phyloP scores from a whole-genome alignment of 441 rosid genomes.

The Aquilaria agallochum region DNA sequence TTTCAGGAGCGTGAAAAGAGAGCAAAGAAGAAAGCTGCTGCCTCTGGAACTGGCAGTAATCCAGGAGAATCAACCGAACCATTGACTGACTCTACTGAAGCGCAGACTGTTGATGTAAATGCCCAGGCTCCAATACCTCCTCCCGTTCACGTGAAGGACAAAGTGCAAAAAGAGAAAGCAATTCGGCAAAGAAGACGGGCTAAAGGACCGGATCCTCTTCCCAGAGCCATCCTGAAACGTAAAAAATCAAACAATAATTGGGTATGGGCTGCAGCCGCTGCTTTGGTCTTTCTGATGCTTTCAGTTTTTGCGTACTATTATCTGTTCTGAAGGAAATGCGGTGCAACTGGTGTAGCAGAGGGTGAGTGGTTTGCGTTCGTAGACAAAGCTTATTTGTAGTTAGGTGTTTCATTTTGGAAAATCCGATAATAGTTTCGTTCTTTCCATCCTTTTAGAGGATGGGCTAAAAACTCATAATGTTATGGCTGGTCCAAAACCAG shows the following conservation, averaged over 20 bases:
- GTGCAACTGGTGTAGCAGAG: slow-evolving; percentile 9
- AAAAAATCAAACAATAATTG: slow-evolving; percentile 67
- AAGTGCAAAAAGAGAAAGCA: slow-evolving; percentile 38
- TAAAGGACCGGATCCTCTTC: slow-evolving; percentile 51
- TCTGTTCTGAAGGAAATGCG: slow-evolving; percentile 19
- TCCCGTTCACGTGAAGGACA: slow-evolving; percentile 35
- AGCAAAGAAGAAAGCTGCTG: slow-evolving; percentile 66
- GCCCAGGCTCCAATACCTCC: slow-evolving; percentile 27
- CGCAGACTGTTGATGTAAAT: slow-evolving; percentile 39
- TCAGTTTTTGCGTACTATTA: slow-evolving; percentile 36
- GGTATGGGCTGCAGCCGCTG: slow-evolving; percentile 60
- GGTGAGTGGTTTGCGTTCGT: slow-evolving; percentile 25
- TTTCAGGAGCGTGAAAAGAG: slow-evolving; percentile 87
- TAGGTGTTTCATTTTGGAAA: slow-evolving; percentile 14
- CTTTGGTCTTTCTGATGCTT: slow-evolving; percentile 34
- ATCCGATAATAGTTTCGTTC: slow-evolving; percentile 25
- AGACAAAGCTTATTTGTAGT: slow-evolving; percentile 17
- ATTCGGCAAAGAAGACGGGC: slow-evolving; percentile 40
- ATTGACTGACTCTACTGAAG: slow-evolving; percentile 32
- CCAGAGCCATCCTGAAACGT: slow-evolving; percentile 67
- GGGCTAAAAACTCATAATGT: slow-evolving; percentile 40
- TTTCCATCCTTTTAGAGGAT: slow-evolving; percentile 41
- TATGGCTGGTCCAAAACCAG: slow-evolving; percentile 19
- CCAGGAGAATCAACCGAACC: slow-evolving; percentile 39
- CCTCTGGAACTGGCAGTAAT: slow-evolving; percentile 25